Conservation (phyloP, 2,329 filamentous ascomycete genomes). For the Trichoderma lentiforme region DNA sequence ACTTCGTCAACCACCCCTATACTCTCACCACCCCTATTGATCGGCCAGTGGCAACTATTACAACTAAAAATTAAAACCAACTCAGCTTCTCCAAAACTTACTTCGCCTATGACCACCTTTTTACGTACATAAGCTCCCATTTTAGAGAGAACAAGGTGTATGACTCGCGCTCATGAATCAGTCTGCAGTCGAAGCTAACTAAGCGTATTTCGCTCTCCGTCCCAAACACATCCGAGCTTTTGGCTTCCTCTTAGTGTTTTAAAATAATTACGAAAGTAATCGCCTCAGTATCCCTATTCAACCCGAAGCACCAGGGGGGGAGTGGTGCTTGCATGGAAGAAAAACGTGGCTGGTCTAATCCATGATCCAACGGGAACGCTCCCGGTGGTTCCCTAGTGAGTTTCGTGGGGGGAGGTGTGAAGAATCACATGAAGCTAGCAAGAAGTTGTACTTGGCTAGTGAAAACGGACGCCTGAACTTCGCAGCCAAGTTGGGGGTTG, state of each 20-base stretch:
- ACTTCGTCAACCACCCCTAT: neutral
- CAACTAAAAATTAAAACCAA: neutral
- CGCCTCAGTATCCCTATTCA: neutral
- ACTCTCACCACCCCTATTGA: neutral
- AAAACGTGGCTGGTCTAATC: neutral
- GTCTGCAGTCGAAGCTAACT: neutral
- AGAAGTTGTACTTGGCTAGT: neutral
- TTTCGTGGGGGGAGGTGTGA: neutral
- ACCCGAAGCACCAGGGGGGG: neutral
- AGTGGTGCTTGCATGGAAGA: neutral
- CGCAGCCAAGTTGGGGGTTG: neutral
- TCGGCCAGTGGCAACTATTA: neutral
- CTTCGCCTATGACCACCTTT: neutral
- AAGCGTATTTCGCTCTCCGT: neutral
- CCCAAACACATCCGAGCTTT: neutral
- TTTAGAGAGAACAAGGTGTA: neutral
- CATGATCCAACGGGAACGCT: conserved; percentile 14
- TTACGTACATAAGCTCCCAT: neutral
- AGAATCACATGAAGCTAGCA: neutral
- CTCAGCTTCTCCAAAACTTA: neutral
- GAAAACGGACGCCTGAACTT: neutral
- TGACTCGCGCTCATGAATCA: conserved; percentile 14
- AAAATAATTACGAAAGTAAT: neutral
- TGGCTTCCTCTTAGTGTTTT: neutral
- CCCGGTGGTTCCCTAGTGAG: neutral